A percentile compares a stretch with the other conserved stretches of the same genome.
Conservation (phyloP, 371 early-diverging fungal genomes). For the Mucor ambiguus region DNA sequence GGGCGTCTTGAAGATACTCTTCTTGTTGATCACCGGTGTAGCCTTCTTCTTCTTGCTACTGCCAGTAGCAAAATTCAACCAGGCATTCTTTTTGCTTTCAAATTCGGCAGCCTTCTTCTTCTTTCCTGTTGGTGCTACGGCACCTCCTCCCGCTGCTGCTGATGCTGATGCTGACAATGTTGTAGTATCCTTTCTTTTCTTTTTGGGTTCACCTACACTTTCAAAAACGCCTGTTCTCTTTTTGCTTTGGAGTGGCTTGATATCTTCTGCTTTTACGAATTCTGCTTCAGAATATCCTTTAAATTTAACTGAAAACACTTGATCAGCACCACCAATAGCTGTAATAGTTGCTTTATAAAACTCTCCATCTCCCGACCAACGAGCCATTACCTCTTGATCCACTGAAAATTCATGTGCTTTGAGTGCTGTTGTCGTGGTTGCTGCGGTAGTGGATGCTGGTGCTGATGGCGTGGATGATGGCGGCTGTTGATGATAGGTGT, state of each 20-base stretch:
- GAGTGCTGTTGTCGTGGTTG: constrained; percentile 25
- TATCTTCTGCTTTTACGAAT: constrained; percentile 61
- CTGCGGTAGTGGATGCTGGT: background rate
- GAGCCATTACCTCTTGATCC: constrained; percentile 70
- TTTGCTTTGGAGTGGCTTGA: constrained; percentile 48
- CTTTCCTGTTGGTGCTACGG: constrained; percentile 24
- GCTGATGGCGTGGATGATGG: background rate
- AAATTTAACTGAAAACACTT: constrained; percentile 73
- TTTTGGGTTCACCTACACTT: constrained; percentile 30
- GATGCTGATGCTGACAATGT: constrained; percentile 11
- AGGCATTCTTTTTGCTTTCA: constrained; percentile 75
- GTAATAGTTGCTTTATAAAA: constrained; percentile 76
- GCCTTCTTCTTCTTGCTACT: constrained; percentile 43
- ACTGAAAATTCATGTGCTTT: constrained; percentile 45
- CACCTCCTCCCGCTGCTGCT: background rate
- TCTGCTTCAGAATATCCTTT: constrained; percentile 59
- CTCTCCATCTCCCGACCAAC: constrained; percentile 68
- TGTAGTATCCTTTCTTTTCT: constrained; percentile 28
- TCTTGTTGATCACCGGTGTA: constrained; percentile 57
- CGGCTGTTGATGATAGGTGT: constrained; percentile 10
- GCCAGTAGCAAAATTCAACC: constrained; percentile 76
- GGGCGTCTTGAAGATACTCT: constrained; percentile 73
- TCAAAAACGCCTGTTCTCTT: constrained; percentile 50
- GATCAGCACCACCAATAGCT: constrained; percentile 64
- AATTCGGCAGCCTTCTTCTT: constrained; percentile 66